A percentile compares a stretch with the other conserved stretches of the same genome.
These are phyloP conservation scores for Boletus holoroseus DNA, from an alignment of 1,284 basidiomycete genomes.

Conservation along the genomic window DNA sequence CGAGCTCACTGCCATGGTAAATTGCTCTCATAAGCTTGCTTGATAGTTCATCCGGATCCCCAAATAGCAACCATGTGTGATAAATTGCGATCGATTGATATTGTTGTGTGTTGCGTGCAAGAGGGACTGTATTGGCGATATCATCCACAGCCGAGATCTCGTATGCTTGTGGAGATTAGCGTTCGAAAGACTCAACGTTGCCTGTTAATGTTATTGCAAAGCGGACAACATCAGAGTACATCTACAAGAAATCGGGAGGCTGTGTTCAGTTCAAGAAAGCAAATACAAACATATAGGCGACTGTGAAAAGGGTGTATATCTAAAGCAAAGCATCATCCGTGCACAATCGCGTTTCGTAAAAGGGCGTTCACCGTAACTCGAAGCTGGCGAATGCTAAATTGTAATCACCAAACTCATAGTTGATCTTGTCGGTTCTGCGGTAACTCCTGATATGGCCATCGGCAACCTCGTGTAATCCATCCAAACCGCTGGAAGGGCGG, in stretches of 20 bases:
- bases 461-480: conserved; percentile 11
- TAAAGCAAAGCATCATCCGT: conserved; percentile 22
- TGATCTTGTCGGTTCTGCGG: conserved; percentile 89
- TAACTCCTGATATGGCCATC: conserved; percentile 35
- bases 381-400: conserved; percentile 92
- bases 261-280: conserved; percentile 12
- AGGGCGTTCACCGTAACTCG: conserved; percentile 45
- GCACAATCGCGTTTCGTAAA: conserved; percentile 12
- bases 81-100: conserved; percentile 15
- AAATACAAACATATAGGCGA: conserved; percentile 17
- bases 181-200: conserved; percentile 18
- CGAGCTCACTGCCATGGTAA: conserved; percentile 17
- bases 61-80: conserved; percentile 19
- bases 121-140: not conserved
- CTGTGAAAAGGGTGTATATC: conserved; percentile 19
- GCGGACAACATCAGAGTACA: conserved; percentile 12
- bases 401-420: conserved; percentile 96
- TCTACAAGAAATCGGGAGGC: conserved; percentile 18
- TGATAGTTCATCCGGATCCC: conserved; percentile 3
- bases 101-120: conserved; percentile 4
- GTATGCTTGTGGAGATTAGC: conserved; percentile 2
- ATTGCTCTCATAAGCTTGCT: conserved; percentile 18
- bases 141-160: conserved; percentile 4
- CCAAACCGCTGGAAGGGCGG: conserved; percentile 21
- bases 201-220: conserved; percentile 16